Evolutionary conservation across 2,329 filamentous ascomycete species (phyloP).

Genomic region (Thyridium curvatum): DNA sequence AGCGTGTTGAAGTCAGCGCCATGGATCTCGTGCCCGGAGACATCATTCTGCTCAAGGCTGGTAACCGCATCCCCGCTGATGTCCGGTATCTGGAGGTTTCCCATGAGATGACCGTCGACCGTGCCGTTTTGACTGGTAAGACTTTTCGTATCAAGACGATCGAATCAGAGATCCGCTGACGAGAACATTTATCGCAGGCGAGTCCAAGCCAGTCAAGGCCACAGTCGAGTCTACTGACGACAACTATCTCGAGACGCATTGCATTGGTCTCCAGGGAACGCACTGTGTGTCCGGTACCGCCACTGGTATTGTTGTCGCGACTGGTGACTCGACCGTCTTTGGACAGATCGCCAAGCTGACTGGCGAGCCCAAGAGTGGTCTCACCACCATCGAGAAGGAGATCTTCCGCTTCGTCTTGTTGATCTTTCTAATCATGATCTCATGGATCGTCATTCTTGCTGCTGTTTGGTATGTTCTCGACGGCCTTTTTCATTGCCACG

Average conservation of each 20-base stretch:
- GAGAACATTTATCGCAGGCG: no score
- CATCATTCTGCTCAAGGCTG: conserved; percentile 59
- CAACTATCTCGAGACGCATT: conserved; percentile 72
- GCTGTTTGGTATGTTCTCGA: conserved; percentile 52
- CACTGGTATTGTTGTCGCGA: conserved; percentile 63
- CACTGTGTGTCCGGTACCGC: conserved; percentile 67
- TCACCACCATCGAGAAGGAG: conserved; percentile 67
- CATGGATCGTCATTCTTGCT: no score
- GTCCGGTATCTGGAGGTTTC: conserved; percentile 64
- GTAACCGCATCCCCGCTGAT: conserved; percentile 70
- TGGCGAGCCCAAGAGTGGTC: conserved; percentile 58
- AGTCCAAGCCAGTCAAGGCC: conserved; percentile 58
- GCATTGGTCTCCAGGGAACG: conserved; percentile 73
- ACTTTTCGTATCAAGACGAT: background rate
- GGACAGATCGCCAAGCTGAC: conserved; percentile 69
- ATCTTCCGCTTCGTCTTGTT: conserved; percentile 67
- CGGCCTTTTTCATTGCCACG: conserved; percentile 17
- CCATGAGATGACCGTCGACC: conserved; percentile 65
- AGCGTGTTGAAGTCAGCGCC: conserved; percentile 39
- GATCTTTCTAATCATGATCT: conserved; percentile 56
- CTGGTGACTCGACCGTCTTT: conserved; percentile 68
- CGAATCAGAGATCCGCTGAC: no score
- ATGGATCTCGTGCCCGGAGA: conserved; percentile 66
- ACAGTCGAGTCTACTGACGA: conserved; percentile 60
- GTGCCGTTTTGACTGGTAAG: conserved; percentile 62